A percentile compares a stretch with the other conserved stretches of the same genome.
These are phyloP conservation scores for Coprinopsis strossmayeri DNA, from an alignment of 768 basidiomycete genomes.

Conservation along the genomic window DNA sequence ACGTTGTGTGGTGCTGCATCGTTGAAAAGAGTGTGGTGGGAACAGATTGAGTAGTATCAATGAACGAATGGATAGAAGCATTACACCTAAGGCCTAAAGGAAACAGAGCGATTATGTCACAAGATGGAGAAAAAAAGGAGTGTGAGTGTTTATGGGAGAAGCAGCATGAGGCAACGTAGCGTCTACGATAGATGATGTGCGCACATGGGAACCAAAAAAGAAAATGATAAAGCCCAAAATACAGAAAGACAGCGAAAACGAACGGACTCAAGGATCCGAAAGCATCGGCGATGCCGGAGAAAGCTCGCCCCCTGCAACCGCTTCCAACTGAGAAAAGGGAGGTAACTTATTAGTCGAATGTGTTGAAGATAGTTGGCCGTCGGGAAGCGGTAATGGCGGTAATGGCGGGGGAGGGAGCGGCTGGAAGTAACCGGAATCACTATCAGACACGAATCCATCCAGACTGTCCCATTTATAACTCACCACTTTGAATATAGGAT, in stretches of 20 bases:
- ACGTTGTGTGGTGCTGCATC: slow-evolving; percentile 16
- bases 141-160: slow-evolving; percentile 11
- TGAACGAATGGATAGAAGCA: slow-evolving; percentile 2
- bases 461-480: slow-evolving; percentile 41
- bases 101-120: neutral
- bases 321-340: slow-evolving; percentile 77
- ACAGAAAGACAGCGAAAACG: slow-evolving; percentile 16
- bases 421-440: slow-evolving; percentile 32
- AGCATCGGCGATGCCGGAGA: slow-evolving; percentile 69
- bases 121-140: slow-evolving; percentile 4
- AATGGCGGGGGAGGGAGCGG: slow-evolving; percentile 52
- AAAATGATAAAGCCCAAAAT: slow-evolving; percentile 14
- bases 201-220: slow-evolving; percentile 15
- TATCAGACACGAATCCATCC: slow-evolving; percentile 30
- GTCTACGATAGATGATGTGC: slow-evolving; percentile 5
- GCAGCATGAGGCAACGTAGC: slow-evolving; percentile 2
- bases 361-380: slow-evolving; percentile 17
- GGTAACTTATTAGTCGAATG: slow-evolving; percentile 42
- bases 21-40: slow-evolving; percentile 4
- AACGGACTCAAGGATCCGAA: slow-evolving; percentile 26
- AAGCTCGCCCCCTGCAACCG: slow-evolving; percentile 73
- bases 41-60: neutral
- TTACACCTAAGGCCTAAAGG: neutral
- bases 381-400: slow-evolving; percentile 21
- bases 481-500: slow-evolving; percentile 90